Base-by-base conservation (phyloP, 2,329 filamentous ascomycete genomes). In the Aspergillus texensis region DNA sequence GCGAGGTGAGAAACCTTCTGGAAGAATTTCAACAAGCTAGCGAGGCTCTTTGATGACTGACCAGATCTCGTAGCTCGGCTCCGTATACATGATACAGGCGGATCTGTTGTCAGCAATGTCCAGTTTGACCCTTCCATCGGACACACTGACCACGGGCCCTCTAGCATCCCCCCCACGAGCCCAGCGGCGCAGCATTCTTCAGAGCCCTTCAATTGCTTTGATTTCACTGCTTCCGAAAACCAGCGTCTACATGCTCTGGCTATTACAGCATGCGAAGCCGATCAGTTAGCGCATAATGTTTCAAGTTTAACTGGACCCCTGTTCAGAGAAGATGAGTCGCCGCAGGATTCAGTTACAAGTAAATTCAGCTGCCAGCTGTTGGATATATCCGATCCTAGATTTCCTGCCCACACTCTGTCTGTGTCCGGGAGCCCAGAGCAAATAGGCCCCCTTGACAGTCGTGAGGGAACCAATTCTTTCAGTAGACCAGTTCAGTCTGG, bases 1-100 rank as follows among this genome's bases (percentile, higher is more conserved):
- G 21, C 62, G 58, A 19, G 70, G 70, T 68, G 67, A 57, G 53
- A 12, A 34, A 21, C 6, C 4, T 12, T 11, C 43, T 1, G 30
- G 32, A 26, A 34, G 26, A 45, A 24, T 32, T 34, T 56, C n/a
- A 10, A 24, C 24, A 5, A 28, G 16, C 14, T 1, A 28, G 11
- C 24, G 21, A 50, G 14, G n/a, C 46, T 26, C 46, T 26, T 8
- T 19, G 14, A 6, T 21, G 30, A 34, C 50, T 53, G 24, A 53
- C n/a, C 21, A 34, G 19, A 3, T 19, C 4, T 16, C n/a, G n/a
- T 53, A 53, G 50, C 50, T 34, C 28, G 50, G 26, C 30, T 53
- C 8, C 50, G 30, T 34, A n/a, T 53, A 34, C 50, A 32, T 11
- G 50, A 36, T 53, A 53, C 50, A 34, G 30, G 50, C 16, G 19